These are phyloP conservation scores for Wickerhamiella siamensis DNA, from an alignment of 805 yeast species.

Conservation along the genomic window DNA sequence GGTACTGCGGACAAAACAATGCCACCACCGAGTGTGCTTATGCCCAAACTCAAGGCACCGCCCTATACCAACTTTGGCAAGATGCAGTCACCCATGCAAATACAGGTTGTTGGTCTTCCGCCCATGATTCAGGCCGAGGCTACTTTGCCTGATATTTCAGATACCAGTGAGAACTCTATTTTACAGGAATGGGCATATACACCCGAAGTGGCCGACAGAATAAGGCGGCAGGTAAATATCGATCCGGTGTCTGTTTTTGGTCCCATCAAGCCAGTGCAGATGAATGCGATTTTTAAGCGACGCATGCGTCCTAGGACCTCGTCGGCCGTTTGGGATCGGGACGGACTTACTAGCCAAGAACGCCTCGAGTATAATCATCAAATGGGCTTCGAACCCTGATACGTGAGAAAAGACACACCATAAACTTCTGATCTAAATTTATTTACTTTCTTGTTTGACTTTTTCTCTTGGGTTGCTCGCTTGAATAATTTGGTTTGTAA, in stretches of 20 bases:
- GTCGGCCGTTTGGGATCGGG: conserved; percentile 37
- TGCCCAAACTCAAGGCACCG: conserved; percentile 3
- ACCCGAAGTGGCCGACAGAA: conserved; percentile 36
- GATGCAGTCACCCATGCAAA: neutral
- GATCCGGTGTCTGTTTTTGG: conserved; percentile 66
- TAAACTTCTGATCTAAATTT: no score
- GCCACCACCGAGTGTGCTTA: neutral
- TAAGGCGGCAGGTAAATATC: conserved; percentile 34
- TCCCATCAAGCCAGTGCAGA: conserved; percentile 50
- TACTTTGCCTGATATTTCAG: conserved; percentile 29
- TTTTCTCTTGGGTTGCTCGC: no score
- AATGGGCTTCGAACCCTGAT: conserved; percentile 28
- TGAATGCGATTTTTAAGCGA: conserved; percentile 52
- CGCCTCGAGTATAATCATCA: conserved; percentile 33
- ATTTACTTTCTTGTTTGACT: no score
- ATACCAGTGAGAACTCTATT: conserved; percentile 37
- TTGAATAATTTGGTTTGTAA: no score
- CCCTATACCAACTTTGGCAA: conserved; percentile 5
- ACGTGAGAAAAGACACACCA: no score
- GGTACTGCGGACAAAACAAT: neutral
- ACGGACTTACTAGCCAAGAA: conserved; percentile 33
- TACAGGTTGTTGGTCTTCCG: conserved; percentile 3
- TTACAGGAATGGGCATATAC: conserved; percentile 50
- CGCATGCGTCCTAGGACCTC: conserved; percentile 41
- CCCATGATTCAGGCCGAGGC: conserved; percentile 3